phyloP scores from a whole-genome alignment of 108 stramenopile species.

The Mediolabrus comicus region DNA sequence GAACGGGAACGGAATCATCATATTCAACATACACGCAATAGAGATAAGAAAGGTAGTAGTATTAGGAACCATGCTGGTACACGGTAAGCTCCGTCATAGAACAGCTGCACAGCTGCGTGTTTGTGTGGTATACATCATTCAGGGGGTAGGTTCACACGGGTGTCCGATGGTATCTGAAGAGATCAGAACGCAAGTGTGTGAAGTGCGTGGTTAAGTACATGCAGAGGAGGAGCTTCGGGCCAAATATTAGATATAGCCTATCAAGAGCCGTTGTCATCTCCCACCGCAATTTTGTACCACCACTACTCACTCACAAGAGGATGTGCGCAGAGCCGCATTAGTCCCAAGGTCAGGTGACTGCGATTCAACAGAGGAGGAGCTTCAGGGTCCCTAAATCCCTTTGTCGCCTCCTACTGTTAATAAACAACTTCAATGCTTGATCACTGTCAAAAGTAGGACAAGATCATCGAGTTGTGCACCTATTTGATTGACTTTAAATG shows the following conservation, averaged over 20 bases:
- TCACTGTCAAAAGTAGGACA: background rate
- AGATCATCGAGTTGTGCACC: background rate
- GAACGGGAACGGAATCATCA: background rate
- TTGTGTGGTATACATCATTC: background rate
- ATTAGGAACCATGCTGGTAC: background rate
- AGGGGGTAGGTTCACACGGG: no score
- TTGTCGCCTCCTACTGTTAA: slow-evolving; percentile 6
- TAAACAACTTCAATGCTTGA: background rate
- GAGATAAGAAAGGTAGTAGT: background rate
- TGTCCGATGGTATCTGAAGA: background rate
- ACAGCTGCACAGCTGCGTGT: background rate
- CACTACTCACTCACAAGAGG: background rate
- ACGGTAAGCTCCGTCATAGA: background rate
- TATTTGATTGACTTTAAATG: background rate
- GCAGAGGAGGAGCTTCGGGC: slow-evolving; percentile 1
- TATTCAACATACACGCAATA: background rate
- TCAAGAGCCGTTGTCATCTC: background rate
- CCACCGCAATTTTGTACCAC: background rate
- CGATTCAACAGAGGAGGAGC: slow-evolving; percentile 2
- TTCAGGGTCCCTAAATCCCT: background rate
- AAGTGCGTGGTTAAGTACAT: background rate
- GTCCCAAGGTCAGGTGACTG: background rate
- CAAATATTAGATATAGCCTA: no score
- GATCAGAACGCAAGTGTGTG: no score
- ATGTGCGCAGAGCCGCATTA: background rate